These are phyloP conservation scores for Neurospora sublineolata DNA, from an alignment of 495 filamentous ascomycete genomes.

Conservation along the genomic window DNA sequence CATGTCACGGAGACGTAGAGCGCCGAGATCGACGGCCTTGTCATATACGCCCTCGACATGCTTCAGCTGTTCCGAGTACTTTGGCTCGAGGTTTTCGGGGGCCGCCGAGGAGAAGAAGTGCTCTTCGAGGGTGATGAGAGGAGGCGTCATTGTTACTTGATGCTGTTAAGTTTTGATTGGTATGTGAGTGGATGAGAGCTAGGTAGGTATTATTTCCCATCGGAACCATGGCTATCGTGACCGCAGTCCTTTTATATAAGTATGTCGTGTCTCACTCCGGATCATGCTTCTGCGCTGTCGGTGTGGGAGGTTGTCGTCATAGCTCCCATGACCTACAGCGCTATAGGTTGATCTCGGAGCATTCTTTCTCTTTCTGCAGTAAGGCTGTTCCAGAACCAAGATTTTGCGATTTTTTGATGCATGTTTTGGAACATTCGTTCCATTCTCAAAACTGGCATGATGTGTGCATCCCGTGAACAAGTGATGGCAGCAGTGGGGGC, in stretches of 20 bases:
- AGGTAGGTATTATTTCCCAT: not conserved
- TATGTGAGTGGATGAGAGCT: not conserved
- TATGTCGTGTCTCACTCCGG: not conserved
- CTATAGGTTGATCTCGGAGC: not conserved
- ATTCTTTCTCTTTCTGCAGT: not conserved
- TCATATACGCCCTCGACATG: slow-evolving; percentile 11
- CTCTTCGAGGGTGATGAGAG: slow-evolving; percentile 50
- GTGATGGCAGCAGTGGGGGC: not conserved
- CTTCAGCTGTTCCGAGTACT: slow-evolving; percentile 23
- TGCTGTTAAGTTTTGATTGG: not conserved
- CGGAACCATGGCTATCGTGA: not conserved
- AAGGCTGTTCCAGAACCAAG: not conserved
- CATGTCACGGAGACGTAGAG: slow-evolving; percentile 40
- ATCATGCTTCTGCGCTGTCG: not conserved
- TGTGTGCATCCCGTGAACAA: not conserved
- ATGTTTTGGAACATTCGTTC: not conserved
- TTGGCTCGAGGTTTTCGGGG: slow-evolving; percentile 6
- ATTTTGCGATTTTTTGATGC: not conserved
- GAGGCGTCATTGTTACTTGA: slow-evolving; percentile 7
- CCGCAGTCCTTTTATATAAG: not conserved
- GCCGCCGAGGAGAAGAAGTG: slow-evolving; percentile 40
- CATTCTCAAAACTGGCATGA: not conserved
- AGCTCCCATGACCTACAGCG: not conserved
- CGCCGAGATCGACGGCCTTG: slow-evolving; percentile 28
- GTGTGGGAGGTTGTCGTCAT: not conserved